Conservation (phyloP, 1,139 yeast genomes). For the Lodderomyces beijingensis region DNA sequence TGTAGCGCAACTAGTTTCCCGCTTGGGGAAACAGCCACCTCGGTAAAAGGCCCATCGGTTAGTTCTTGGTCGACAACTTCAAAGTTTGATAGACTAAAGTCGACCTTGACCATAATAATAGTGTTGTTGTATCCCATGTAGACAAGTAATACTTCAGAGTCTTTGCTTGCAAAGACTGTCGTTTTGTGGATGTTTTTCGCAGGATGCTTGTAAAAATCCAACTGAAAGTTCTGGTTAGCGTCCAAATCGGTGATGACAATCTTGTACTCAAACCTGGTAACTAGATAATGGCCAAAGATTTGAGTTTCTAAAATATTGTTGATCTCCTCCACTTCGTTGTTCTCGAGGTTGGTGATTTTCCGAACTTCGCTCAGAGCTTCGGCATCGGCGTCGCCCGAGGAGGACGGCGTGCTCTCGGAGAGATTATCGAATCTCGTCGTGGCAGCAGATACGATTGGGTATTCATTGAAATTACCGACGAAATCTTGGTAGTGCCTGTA, state of each 20-base stretch:
- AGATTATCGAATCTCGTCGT: constrained; percentile 29
- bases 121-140: constrained; percentile 29
- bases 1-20: constrained; percentile 57
- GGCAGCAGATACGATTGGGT: constrained; percentile 11
- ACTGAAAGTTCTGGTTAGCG: constrained; percentile 22
- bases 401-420: constrained; percentile 18
- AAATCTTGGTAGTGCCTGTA: constrained; percentile 67
- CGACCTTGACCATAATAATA: constrained; percentile 25
- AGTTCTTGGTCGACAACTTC: constrained; percentile 32
- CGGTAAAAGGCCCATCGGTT: constrained; percentile 57
- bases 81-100: constrained; percentile 19
- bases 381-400: constrained; percentile 2
- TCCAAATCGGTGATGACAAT: constrained; percentile 27
- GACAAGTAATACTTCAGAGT: constrained; percentile 13
- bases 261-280: constrained; percentile 25
- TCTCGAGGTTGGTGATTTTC: constrained; percentile 32
- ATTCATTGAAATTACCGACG: constrained; percentile 60
- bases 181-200: constrained; percentile 12
- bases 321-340: constrained; percentile 27
- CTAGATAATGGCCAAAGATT: constrained; percentile 26
- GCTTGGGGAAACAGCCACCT: constrained; percentile 55
- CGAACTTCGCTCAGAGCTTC: constrained; percentile 3
- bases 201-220: constrained; percentile 18
- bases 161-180: constrained; percentile 4
- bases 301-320: constrained; percentile 21